These are phyloP conservation scores for Metschnikowia chrysomelidarum DNA, from an alignment of 805 yeast genomes.

Conservation along the genomic window DNA sequence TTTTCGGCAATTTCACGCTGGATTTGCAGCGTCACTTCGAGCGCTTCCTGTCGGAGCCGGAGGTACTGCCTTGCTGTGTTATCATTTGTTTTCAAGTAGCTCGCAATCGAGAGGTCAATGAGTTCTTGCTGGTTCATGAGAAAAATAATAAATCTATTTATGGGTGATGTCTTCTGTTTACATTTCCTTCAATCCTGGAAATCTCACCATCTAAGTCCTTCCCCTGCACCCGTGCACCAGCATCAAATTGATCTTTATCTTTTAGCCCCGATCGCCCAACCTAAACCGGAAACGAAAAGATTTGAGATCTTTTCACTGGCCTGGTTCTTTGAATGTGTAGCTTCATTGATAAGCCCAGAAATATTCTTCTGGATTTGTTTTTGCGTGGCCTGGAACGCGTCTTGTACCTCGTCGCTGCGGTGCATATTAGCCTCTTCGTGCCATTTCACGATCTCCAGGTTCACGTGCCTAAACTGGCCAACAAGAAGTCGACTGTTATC, in stretches of 20 bases:
- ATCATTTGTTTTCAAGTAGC: conserved; percentile 33
- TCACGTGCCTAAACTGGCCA: conserved; percentile 60
- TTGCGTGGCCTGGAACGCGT: conserved; percentile 16
- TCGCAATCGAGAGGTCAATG: conserved; percentile 30
- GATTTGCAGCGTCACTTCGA: conserved; percentile 11
- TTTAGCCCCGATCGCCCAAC: conserved; percentile 64
- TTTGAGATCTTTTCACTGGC: conserved; percentile 49
- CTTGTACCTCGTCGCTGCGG: conserved; percentile 13
- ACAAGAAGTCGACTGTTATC: conserved; percentile 56
- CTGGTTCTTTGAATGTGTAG: conserved; percentile 26
- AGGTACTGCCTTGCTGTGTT: conserved; percentile 32
- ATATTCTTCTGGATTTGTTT: conserved; percentile 21
- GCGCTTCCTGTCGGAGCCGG: conserved; percentile 30
- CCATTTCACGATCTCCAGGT: conserved; percentile 30
- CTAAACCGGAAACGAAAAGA: conserved; percentile 52
- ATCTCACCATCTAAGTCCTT: neutral
- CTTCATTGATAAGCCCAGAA: conserved; percentile 30
- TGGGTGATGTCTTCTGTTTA: too few relatives aligned
- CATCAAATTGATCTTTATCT: conserved; percentile 5
- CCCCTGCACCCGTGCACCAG: conserved; percentile 10
- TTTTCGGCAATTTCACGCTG: conserved; percentile 11
- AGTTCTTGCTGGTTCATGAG: conserved; percentile 30
- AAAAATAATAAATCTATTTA: too few relatives aligned
- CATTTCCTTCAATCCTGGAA: neutral
- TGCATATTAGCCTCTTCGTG: conserved; percentile 14